Conservation (phyloP, 345 rosid species). For the Populus davidiana region DNA sequence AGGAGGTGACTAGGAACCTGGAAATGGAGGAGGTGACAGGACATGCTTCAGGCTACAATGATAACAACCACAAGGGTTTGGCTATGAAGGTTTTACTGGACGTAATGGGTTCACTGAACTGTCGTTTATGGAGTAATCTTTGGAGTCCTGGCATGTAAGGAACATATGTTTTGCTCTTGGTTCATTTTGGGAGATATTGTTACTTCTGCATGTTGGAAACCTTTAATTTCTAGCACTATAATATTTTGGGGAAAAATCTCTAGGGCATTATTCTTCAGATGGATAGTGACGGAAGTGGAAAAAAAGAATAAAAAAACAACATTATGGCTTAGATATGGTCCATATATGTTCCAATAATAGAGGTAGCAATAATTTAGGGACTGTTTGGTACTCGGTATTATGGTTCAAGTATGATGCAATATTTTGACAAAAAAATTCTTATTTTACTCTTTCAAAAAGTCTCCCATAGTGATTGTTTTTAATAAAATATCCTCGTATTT, state of each 20-base stretch:
- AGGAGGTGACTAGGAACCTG: neutral
- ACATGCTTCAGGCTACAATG: neutral
- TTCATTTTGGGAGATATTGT: neutral
- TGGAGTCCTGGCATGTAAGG: constrained; percentile 23
- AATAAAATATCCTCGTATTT: too few relatives aligned
- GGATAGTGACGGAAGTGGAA: neutral
- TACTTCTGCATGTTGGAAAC: neutral
- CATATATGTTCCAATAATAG: neutral
- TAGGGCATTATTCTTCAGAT: neutral
- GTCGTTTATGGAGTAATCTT: constrained; percentile 32
- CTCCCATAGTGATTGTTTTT: too few relatives aligned
- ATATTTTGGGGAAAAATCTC: neutral
- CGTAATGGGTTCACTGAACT: constrained; percentile 28
- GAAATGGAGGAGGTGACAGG: constrained; percentile 20
- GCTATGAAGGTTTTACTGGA: constrained; percentile 33
- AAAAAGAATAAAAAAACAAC: neutral
- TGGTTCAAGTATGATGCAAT: too few relatives aligned
- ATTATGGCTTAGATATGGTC: neutral
- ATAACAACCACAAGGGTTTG: constrained; percentile 25
- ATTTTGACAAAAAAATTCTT: too few relatives aligned
- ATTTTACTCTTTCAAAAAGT: too few relatives aligned
- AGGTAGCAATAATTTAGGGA: neutral
- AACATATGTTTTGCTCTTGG: neutral
- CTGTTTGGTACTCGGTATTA: neutral
- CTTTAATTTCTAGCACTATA: neutral